A percentile compares a stretch with the other conserved stretches of the same genome.
phyloP scores from a whole-genome alignment of 2,329 filamentous ascomycete species.

The Podosphaera fusca region DNA sequence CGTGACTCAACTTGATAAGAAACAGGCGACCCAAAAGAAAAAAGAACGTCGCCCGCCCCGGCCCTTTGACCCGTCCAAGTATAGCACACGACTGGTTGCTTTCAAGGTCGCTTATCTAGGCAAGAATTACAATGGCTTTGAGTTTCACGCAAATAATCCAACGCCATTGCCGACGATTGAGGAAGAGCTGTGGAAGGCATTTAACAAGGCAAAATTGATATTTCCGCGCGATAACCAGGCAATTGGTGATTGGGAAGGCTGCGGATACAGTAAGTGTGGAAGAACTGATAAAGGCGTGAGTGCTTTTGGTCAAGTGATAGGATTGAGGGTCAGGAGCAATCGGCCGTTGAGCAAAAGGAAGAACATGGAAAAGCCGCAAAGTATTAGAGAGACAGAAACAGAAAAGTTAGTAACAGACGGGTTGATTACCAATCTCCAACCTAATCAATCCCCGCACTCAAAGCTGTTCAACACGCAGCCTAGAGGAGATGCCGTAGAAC shows the following conservation, averaged over 20 bases:
- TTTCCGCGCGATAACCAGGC: conserved; percentile 33
- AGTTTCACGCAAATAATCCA: conserved; percentile 51
- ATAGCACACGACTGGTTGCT: conserved; percentile 65
- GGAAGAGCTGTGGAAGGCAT: conserved; percentile 78
- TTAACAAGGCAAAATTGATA: conserved; percentile 64
- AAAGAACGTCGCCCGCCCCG: conserved; percentile 9
- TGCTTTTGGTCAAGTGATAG: conserved; percentile 89
- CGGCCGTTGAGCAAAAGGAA: conserved; percentile 28
- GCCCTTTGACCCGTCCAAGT: conserved; percentile 50
- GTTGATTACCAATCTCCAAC: neutral
- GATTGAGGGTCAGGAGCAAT: conserved; percentile 59
- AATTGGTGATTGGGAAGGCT: conserved; percentile 55
- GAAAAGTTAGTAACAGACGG: neutral
- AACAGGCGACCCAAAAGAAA: conserved; percentile 16
- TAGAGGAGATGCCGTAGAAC: conserved; percentile 9
- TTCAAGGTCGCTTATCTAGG: conserved; percentile 89
- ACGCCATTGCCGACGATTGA: conserved; percentile 64
- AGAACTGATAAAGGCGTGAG: conserved; percentile 84
- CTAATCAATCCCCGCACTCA: neutral
- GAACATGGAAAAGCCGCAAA: conserved; percentile 4
- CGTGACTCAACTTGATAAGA: conserved; percentile 32
- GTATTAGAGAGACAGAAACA: neutral
- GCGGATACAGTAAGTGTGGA: conserved; percentile 86
- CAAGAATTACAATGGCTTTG: conserved; percentile 76
- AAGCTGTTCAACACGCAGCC: conserved; percentile 10